Base-by-base conservation (phyloP, 1,139 yeast genomes). In the Geotrichum citri-aurantii region DNA sequence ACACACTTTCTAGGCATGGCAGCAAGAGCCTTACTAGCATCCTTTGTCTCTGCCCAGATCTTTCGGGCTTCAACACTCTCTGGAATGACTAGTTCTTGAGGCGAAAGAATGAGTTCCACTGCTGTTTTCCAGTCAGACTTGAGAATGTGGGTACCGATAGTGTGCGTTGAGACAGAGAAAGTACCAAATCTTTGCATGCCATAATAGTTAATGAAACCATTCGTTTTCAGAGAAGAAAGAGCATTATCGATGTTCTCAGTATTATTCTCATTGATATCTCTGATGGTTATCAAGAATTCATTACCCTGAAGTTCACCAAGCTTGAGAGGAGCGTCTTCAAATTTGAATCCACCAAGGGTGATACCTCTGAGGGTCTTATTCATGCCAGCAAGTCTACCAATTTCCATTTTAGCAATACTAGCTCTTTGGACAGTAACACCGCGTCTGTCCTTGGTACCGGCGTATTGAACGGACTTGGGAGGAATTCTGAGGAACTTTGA, bases 171-270 rank as follows among this genome's bases (percentile, higher is more conserved):
- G 31, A 90, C 79, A 8, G 97, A 88, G 68, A 91, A 93, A 0
- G 99, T 91, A 37, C 99, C 99, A 71, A 93, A 93, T 69, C 99
- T 78, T 76, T 93, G 99, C 95, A 93, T 86, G 23, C 99, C 99
- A 69, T 81, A 93, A 71, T 95, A 93, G 71, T 93, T 93, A 65
- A 93, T 86, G 66, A 89, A 93, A 0, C 99, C 99, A 33, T 80
- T 78, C 1, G 77, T 77, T 57, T 77, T 76, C 59, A 93, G 76
- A 0, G 91, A 81, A 3, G 76, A 69, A 64, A 91, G 78, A 33
- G 93, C 81, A 14, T 74, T 71, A 14, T 74, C 71, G 4, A 88
- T 75, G 2, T 79, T 75, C 11, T 75, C 72, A 52, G 78, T 80
- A 17, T 81, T 61, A 29, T 71, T 59, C 44, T 63, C 66, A 14